Percentiles rank a stretch among this genome's conserved stretches.
Conservation (phyloP, 1,284 basidiomycete genomes). For the Cystobasidium sp. region DNA sequence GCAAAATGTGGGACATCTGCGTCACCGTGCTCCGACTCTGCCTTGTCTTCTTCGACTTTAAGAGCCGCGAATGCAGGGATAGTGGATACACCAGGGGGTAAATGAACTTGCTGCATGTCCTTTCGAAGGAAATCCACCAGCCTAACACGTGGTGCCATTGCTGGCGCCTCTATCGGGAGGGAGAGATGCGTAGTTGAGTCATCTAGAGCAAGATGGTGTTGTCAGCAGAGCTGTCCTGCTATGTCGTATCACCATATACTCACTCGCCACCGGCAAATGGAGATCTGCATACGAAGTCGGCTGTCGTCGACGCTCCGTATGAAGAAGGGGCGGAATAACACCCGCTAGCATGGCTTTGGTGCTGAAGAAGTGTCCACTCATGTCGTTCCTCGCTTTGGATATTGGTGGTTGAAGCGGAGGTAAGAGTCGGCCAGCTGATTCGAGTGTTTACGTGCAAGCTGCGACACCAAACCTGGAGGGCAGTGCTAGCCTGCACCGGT, state of each 20-base stretch:
- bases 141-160: not conserved
- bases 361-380: not conserved
- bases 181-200: not conserved
- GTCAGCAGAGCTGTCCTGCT: not conserved
- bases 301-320: not conserved
- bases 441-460: not conserved
- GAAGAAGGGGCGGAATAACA: not conserved
- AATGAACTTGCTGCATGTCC: not conserved
- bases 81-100: not conserved
- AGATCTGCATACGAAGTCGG: not conserved
- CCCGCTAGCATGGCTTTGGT: conserved; percentile 15
- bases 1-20: not conserved
- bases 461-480: not conserved
- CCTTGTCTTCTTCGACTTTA: not conserved
- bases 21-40: not conserved
- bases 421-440: not conserved
- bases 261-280: not conserved
- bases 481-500: conserved; percentile 5
- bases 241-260: not conserved
- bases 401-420: not conserved
- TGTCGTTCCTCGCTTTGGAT: not conserved
- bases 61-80: not conserved
- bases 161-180: conserved; percentile 11
- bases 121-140: conserved; percentile 12
- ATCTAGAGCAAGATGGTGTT: not conserved